Conservation (phyloP, 306 rosid species). For the Fragaria vesca region DNA sequence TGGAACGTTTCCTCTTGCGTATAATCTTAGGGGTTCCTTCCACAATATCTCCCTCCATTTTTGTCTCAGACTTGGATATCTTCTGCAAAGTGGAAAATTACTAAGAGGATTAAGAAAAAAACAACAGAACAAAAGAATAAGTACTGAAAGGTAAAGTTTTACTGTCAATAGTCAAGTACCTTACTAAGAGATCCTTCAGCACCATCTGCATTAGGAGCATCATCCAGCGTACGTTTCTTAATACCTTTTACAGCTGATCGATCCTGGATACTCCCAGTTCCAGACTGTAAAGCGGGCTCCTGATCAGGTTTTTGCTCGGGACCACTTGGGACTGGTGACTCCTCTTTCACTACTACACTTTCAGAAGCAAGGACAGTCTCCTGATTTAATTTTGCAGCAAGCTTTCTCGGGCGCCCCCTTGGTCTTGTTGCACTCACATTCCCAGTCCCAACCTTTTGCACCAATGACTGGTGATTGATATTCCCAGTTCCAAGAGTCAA, state of each 20-base stretch:
- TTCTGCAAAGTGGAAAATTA: conserved; percentile 24
- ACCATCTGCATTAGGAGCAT: conserved; percentile 29
- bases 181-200: conserved; percentile 36
- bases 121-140: not conserved
- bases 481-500: conserved; percentile 31
- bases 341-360: conserved; percentile 8
- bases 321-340: conserved; percentile 23
- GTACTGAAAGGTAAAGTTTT: not conserved
- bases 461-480: conserved; percentile 25
- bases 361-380: not conserved
- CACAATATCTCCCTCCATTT: conserved; percentile 15
- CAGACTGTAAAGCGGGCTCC: conserved; percentile 29
- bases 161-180: conserved; percentile 30
- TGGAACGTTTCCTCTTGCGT: conserved; percentile 31
- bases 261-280: conserved; percentile 29
- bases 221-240: conserved; percentile 31
- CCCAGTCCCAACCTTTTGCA: conserved; percentile 9
- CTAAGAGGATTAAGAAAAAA: not conserved
- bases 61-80: conserved; percentile 27
- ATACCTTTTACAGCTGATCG: conserved; percentile 14
- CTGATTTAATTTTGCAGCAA: not conserved
- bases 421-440: not conserved
- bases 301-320: conserved; percentile 29
- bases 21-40: conserved; percentile 35
- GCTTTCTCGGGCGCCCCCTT: conserved; percentile 1